A percentile compares a stretch with the other conserved stretches of the same genome.
These are phyloP conservation scores for Malania oleifera DNA, from an alignment of 164 flowering plant genomes.

Conservation along the genomic window DNA sequence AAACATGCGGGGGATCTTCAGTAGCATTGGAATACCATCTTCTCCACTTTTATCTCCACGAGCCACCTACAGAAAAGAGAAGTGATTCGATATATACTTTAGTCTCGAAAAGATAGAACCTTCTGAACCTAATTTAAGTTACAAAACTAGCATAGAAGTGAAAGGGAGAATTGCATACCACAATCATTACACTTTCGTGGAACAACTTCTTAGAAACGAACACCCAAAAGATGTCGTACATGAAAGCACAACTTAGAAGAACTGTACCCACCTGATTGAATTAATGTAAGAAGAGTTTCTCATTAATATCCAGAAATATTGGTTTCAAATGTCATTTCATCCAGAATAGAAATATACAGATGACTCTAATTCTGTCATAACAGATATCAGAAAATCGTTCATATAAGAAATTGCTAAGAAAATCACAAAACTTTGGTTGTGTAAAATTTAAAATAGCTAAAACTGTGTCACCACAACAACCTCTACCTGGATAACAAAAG, in stretches of 20 bases:
- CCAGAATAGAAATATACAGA: no score
- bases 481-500: no score
- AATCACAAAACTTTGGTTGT: no score
- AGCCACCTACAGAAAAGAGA: slow-evolving; percentile 40
- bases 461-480: no score
- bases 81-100: background rate
- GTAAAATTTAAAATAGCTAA: no score
- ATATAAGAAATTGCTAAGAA: no score
- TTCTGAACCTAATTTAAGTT: background rate
- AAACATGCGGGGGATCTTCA: slow-evolving; percentile 64
- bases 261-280: slow-evolving; percentile 51
- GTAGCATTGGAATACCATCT: slow-evolving; percentile 72
- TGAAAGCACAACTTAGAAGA: slow-evolving; percentile 44
- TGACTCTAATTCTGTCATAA: no score
- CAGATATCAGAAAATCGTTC: no score
- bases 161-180: no score
- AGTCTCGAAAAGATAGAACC: background rate
- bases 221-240: slow-evolving; percentile 55
- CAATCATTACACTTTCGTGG: slow-evolving; percentile 54
- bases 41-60: slow-evolving; percentile 62
- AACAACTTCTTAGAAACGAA: slow-evolving; percentile 37
- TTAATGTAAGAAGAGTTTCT: no score
- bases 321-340: no score
- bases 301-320: no score
- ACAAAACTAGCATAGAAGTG: background rate